Evolutionary conservation across 2,329 filamentous ascomycete genomes (phyloP), one percentile per base, ranked within the genome.

Genomic region (Pyricularia pennisetigena): DNA sequence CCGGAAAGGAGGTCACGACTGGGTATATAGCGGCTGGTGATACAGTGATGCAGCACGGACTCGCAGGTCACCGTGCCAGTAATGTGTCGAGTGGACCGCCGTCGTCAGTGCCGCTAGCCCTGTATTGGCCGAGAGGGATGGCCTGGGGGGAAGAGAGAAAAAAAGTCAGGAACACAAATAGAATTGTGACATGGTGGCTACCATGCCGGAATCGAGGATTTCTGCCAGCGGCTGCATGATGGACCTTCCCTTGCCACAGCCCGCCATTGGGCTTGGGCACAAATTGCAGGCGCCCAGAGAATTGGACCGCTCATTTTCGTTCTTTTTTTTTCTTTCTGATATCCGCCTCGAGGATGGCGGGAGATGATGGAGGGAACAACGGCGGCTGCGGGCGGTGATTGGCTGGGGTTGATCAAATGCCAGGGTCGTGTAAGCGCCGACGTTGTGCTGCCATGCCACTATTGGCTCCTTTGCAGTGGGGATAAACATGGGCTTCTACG

Each of bases 1-100:
- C 32, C 30, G 59, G 57, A 30, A 67, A 26, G 72, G 70, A 64
- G 68, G 54, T 59, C 67, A 69, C 64, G 71, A 72, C 73, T 73
- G 78, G 80, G 83, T 85, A 85, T 85, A 85, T 85, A 85, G 83
- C 82, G 82, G 81, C 79, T 83, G 81, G 77, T 84, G 82, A 84
- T 77, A 76, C 75, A 64, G 71, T 70, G 70, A 70, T 65, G 72
- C 68, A 67, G 70, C 71, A 69, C 32, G 68, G 67, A 69, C 69
- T 68, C 70, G 59, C 59, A 62, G 71, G 35, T 57, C 26, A 28
- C 23, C 24, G 14, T 35, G 71, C 79, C 77, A 77, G 75, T 75
- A 74, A 74, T 80, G 80, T 78, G 74, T 79, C 77, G 75, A 77
- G 74, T 75, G 74, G 76, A 75, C 64, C 66, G 63, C 68, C 69